Percentiles rank a stretch among this genome's conserved stretches.
Evolutionary conservation across 2,329 filamentous ascomycete species (phyloP).

Genomic region (Diaporthe humulicola): DNA sequence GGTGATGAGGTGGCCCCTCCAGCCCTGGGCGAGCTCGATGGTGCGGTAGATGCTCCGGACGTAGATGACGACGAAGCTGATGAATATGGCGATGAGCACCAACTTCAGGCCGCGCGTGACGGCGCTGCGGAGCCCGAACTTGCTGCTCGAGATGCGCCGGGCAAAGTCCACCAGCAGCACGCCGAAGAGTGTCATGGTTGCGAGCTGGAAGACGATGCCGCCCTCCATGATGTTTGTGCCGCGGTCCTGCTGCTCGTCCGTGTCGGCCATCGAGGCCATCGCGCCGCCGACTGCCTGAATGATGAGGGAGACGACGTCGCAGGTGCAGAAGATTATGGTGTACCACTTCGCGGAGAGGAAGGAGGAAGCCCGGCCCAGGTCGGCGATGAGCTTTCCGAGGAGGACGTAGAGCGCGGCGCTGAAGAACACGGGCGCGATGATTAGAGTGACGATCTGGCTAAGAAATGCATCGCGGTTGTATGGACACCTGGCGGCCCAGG

Average conservation of each 20-base stretch:
- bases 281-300: constrained; percentile 63
- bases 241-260: constrained; percentile 43
- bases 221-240: constrained; percentile 64
- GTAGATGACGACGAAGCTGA: constrained; percentile 60
- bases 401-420: constrained; percentile 64
- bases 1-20: constrained; percentile 64
- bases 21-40: constrained; percentile 63
- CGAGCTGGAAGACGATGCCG: constrained; percentile 64
- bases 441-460: constrained; percentile 62
- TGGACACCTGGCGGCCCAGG: constrained; percentile 62
- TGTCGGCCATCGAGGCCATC: constrained; percentile 57
- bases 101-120: constrained; percentile 47
- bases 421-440: constrained; percentile 62
- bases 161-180: constrained; percentile 54
- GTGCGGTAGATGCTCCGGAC: constrained; percentile 63
- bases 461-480: constrained; percentile 63
- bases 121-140: constrained; percentile 45
- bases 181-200: constrained; percentile 61
- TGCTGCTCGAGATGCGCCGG: constrained; percentile 47
- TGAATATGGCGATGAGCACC: constrained; percentile 52
- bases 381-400: constrained; percentile 60
- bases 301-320: constrained; percentile 60
- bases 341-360: constrained; percentile 58
- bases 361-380: constrained; percentile 58
- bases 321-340: constrained; percentile 61